Conservation (phyloP, 2,329 filamentous ascomycete genomes). For the Didymosphaeria variabile region DNA sequence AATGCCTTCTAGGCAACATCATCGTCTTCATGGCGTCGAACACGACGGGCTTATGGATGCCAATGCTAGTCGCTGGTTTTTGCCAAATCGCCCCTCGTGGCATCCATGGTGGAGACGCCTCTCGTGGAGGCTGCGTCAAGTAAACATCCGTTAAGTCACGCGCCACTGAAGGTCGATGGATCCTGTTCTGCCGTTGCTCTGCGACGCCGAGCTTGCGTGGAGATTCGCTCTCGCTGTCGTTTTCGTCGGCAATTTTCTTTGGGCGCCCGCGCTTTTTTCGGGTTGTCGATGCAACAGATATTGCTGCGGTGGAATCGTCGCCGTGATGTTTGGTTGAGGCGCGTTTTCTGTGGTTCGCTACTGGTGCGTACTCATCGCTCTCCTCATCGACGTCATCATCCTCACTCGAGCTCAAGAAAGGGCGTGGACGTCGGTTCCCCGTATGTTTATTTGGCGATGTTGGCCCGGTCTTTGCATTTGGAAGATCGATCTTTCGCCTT, state of each 20-base stretch:
- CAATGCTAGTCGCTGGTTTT: slow-evolving; percentile 45
- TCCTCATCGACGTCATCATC: slow-evolving; percentile 29
- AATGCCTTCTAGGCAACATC: slow-evolving; percentile 37
- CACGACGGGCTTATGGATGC: slow-evolving; percentile 31
- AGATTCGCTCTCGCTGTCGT: slow-evolving; percentile 24
- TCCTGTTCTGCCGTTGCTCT: slow-evolving; percentile 52
- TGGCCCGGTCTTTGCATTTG: slow-evolving; percentile 33
- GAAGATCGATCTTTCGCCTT: slow-evolving; percentile 41
- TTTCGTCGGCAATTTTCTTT: slow-evolving; percentile 21
- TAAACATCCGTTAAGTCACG: slow-evolving; percentile 53
- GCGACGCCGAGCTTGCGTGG: slow-evolving; percentile 34
- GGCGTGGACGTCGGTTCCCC: slow-evolving; percentile 25
- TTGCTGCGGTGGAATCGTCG: slow-evolving; percentile 16
- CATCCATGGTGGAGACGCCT: slow-evolving; percentile 54
- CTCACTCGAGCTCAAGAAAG: slow-evolving; percentile 37
- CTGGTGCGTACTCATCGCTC: slow-evolving; percentile 22
- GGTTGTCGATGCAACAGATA: slow-evolving; percentile 19
- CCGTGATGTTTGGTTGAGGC: slow-evolving; percentile 21
- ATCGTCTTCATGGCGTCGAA: slow-evolving; percentile 35
- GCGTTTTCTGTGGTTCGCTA: slow-evolving; percentile 16
- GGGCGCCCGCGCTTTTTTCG: slow-evolving; percentile 27
- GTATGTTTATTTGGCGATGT: slow-evolving; percentile 33
- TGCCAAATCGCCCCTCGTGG: slow-evolving; percentile 60
- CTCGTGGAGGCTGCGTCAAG: slow-evolving; percentile 55
- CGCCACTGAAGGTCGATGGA: slow-evolving; percentile 53